Conservation (phyloP, 2,329 filamentous ascomycete species). For the Colletotrichum shisoi region DNA sequence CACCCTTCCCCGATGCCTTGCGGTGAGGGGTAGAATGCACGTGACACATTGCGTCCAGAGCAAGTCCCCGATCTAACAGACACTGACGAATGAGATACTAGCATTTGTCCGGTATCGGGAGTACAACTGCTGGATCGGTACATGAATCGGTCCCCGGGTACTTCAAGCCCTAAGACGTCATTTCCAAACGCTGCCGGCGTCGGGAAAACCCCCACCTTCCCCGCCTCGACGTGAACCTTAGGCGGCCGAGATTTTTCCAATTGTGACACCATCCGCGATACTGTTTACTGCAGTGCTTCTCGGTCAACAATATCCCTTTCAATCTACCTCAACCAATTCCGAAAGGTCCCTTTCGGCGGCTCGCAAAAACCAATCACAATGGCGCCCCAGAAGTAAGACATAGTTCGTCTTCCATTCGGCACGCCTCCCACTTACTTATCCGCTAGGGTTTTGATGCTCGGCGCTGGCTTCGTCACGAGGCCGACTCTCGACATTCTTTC, state of each 20-base stretch:
- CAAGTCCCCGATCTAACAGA: too few relatives aligned
- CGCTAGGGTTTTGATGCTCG: slow-evolving; percentile 51
- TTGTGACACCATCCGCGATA: neutral
- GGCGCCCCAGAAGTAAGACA: slow-evolving; percentile 21
- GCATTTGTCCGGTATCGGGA: too few relatives aligned
- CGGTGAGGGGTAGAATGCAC: too few relatives aligned
- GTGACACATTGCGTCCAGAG: too few relatives aligned
- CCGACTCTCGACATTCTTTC: slow-evolving; percentile 70
- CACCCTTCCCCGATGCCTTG: too few relatives aligned
- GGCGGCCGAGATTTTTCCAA: neutral
- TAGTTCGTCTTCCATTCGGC: neutral
- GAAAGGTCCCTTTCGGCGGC: neutral
- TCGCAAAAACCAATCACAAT: neutral
- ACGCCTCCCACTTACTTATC: neutral
- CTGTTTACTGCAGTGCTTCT: neutral
- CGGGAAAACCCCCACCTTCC: slow-evolving; percentile 1
- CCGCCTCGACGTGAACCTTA: neutral
- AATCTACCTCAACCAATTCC: neutral
- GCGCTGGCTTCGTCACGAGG: slow-evolving; percentile 66
- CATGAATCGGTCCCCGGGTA: too few relatives aligned
- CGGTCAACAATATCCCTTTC: neutral
- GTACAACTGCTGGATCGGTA: too few relatives aligned
- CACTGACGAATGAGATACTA: too few relatives aligned
- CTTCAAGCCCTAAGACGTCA: slow-evolving; percentile 1
- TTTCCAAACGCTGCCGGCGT: neutral